Percentiles rank a stretch among this genome's conserved stretches.
These are phyloP conservation scores for Canavalia gladiata DNA, from an alignment of 306 rosid species.

Conservation along the genomic window DNA sequence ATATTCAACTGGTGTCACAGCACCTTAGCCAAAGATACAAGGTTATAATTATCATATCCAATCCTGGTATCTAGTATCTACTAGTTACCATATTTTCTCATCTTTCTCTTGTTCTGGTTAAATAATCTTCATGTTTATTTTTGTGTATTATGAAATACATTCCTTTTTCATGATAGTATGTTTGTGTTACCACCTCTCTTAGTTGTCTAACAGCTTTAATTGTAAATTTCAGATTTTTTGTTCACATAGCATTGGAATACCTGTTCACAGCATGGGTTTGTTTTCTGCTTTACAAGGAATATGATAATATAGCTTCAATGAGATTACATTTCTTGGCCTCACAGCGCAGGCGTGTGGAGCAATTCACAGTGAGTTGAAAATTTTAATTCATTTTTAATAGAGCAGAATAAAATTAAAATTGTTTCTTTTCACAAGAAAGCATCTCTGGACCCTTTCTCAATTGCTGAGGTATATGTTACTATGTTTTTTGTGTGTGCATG, in stretches of 20 bases:
- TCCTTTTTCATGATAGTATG: constrained; percentile 19
- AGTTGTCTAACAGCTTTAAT: constrained; percentile 35
- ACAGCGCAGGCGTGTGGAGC: constrained; percentile 80
- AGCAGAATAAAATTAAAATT: constrained; percentile 12
- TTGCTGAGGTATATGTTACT: background rate
- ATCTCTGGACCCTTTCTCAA: constrained; percentile 28
- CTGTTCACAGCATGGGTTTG: constrained; percentile 86
- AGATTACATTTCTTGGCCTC: constrained; percentile 86
- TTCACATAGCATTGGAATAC: constrained; percentile 90
- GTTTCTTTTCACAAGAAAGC: constrained; percentile 3
- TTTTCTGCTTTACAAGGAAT: constrained; percentile 82
- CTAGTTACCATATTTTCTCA: background rate
- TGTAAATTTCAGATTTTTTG: constrained; percentile 78
- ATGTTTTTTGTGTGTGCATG: background rate
- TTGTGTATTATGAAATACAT: background rate
- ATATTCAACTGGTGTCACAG: background rate
- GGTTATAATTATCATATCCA: background rate
- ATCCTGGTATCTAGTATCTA: constrained; percentile 18
- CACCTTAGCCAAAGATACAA: constrained; percentile 2
- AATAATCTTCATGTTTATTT: constrained; percentile 16
- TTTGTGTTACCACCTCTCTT: background rate
- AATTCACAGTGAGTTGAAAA: constrained; percentile 77
- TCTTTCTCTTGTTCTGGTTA: background rate
- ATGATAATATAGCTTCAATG: constrained; percentile 72
- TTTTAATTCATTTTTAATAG: constrained; percentile 12